phyloP scores from a whole-genome alignment of 2,329 filamentous ascomycete species.

The Aspergillus sp. region DNA sequence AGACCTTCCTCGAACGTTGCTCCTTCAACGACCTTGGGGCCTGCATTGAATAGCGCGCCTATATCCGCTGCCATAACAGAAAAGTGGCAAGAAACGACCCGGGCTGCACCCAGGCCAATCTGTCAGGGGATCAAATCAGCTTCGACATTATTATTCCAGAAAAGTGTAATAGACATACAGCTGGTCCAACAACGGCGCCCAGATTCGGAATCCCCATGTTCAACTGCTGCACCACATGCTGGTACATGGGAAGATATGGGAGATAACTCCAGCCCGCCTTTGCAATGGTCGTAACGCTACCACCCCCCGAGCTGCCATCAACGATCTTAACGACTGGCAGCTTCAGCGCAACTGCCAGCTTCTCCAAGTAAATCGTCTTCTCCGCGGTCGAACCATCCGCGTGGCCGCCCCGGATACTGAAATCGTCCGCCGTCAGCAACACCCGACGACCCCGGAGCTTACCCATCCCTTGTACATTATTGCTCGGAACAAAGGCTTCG shows the following conservation, averaged over 20 bases:
- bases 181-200: slow-evolving; percentile 55
- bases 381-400: slow-evolving; percentile 52
- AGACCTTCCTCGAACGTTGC: slow-evolving; percentile 59
- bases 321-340: slow-evolving; percentile 57
- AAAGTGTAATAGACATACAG: slow-evolving; percentile 26
- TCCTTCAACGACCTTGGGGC: slow-evolving; percentile 53
- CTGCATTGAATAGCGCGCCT: slow-evolving; percentile 56
- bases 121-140: slow-evolving; percentile 4
- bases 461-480: slow-evolving; percentile 56
- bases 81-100: slow-evolving; percentile 56
- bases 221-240: slow-evolving; percentile 48
- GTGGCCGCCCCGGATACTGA: slow-evolving; percentile 55
- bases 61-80: slow-evolving; percentile 58
- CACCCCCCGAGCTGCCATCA: slow-evolving; percentile 56
- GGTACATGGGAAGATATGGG: slow-evolving; percentile 49
- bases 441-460: slow-evolving; percentile 46
- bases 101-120: slow-evolving; percentile 55
- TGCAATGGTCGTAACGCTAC: slow-evolving; percentile 53
- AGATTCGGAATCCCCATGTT: slow-evolving; percentile 58
- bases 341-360: slow-evolving; percentile 49
- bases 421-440: slow-evolving; percentile 57
- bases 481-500: slow-evolving; percentile 48
- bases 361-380: slow-evolving; percentile 56
- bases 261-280: slow-evolving; percentile 52
- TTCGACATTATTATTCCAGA: neutral